phyloP scores from a whole-genome alignment of 352 stramenopile species.

The Phytophthora boehmeriae region DNA sequence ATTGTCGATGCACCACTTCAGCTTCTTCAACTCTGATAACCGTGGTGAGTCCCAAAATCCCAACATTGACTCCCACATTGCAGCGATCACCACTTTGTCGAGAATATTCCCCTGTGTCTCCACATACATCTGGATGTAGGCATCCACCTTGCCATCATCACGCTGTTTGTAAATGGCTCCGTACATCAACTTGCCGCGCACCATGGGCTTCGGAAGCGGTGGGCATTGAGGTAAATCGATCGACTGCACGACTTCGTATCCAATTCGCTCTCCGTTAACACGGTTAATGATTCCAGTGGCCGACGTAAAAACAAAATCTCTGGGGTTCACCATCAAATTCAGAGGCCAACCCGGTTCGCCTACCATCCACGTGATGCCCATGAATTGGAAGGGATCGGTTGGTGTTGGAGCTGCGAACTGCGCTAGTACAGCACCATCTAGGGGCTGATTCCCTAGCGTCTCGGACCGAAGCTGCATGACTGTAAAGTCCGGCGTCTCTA shows the following conservation, averaged over 20 bases:
- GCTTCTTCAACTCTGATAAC: slow-evolving; percentile 14
- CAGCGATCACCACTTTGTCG: slow-evolving; percentile 2
- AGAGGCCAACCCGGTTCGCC: slow-evolving; percentile 7
- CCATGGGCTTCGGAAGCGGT: slow-evolving; percentile 5
- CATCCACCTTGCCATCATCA: slow-evolving; percentile 7
- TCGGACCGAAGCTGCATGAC: slow-evolving; percentile 8
- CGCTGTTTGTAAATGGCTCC: slow-evolving; percentile 13
- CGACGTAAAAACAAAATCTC: slow-evolving; percentile 26
- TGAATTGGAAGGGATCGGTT: slow-evolving; percentile 30
- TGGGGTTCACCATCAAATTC: slow-evolving; percentile 21
- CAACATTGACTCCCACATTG: slow-evolving; percentile 1
- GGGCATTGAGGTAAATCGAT: slow-evolving; percentile 23
- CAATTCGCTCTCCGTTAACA: slow-evolving; percentile 24
- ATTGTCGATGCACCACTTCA: slow-evolving; percentile 12
- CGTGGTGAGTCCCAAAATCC: slow-evolving; percentile 3
- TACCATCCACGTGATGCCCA: slow-evolving; percentile 28
- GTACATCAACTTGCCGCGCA: slow-evolving; percentile 13
- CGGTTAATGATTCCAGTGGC: slow-evolving; percentile 26
- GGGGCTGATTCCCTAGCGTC: neutral
- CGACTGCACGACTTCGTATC: slow-evolving; percentile 46
- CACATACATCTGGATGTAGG: slow-evolving; percentile 15
- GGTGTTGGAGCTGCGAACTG: slow-evolving; percentile 23
- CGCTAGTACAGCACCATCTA: slow-evolving; percentile 18
- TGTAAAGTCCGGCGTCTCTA: neutral
- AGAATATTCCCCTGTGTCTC: slow-evolving; percentile 4